Evolutionary conservation across 306 rosid genomes (phyloP).

Genomic region (Fragaria iinumae): DNA sequence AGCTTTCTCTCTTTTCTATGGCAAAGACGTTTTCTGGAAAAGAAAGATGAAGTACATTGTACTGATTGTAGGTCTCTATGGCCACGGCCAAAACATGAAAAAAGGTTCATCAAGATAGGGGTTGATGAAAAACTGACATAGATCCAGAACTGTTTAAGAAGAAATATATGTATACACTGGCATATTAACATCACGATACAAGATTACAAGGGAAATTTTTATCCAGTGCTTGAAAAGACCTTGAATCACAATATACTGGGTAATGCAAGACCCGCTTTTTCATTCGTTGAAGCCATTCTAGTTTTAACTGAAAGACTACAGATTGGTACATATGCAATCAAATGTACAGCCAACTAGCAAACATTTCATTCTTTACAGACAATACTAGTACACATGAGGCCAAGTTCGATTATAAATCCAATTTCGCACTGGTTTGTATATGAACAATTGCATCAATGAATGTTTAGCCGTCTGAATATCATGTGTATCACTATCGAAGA

Average conservation of each 20-base stretch:
- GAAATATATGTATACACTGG: too few species aligned
- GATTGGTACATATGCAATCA: conserved; percentile 10
- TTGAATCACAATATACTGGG: too few species aligned
- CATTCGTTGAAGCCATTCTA: conserved; percentile 9
- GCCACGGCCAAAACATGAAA: neutral
- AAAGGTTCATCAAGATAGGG: neutral
- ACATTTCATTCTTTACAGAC: conserved; percentile 31
- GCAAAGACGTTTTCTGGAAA: neutral
- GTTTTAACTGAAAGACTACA: conserved; percentile 15
- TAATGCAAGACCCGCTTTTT: too few species aligned
- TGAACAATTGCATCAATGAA: conserved; percentile 40
- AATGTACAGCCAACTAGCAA: conserved; percentile 25
- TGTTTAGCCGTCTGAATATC: conserved; percentile 9
- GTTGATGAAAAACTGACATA: neutral
- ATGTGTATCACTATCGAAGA: conserved; percentile 54
- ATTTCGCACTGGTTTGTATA: conserved; percentile 24
- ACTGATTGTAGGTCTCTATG: neutral
- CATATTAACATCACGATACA: too few species aligned
- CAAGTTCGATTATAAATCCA: conserved; percentile 25
- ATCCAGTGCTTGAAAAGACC: too few species aligned
- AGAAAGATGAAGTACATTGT: neutral
- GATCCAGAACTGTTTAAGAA: neutral
- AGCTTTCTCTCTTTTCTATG: neutral
- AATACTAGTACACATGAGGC: conserved; percentile 19
- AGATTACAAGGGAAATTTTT: too few species aligned